Evolutionary conservation across 148 eudicot species (phyloP).

Genomic region (Rhododendron vialii): DNA sequence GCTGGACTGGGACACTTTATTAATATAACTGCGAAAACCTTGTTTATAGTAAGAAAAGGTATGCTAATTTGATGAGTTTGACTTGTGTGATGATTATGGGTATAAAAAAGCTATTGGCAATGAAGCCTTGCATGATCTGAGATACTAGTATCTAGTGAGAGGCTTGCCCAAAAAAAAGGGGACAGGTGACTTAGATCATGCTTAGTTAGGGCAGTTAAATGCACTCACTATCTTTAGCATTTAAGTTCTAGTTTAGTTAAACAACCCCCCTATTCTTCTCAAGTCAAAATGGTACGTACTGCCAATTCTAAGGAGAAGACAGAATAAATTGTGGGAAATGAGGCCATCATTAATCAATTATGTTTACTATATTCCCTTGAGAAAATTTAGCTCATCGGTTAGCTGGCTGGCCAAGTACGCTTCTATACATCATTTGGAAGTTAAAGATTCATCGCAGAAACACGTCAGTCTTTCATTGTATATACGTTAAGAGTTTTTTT

Average conservation of each 20-base stretch:
- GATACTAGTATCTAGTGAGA: neutral
- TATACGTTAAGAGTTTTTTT: no score
- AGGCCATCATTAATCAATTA: neutral
- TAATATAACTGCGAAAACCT: neutral
- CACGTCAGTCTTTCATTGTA: neutral
- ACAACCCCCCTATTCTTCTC: neutral
- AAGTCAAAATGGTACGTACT: neutral
- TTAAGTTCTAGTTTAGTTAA: neutral
- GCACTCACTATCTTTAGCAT: neutral
- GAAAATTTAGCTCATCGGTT: neutral
- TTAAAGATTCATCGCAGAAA: neutral
- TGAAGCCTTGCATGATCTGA: neutral
- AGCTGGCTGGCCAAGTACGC: neutral
- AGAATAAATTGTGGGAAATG: neutral
- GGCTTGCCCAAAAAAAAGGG: neutral
- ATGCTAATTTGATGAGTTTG: neutral
- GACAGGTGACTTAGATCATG: neutral
- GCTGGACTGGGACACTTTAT: no score
- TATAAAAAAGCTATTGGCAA: neutral
- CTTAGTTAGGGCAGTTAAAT: neutral
- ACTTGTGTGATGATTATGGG: neutral
- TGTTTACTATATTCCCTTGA: neutral
- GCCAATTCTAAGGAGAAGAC: neutral
- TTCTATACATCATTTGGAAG: neutral
- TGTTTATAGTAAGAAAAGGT: neutral